Evolutionary conservation across 306 rosid species (phyloP), one percentile per base, ranked within the genome.

Genomic region (Purshia tridentata): DNA sequence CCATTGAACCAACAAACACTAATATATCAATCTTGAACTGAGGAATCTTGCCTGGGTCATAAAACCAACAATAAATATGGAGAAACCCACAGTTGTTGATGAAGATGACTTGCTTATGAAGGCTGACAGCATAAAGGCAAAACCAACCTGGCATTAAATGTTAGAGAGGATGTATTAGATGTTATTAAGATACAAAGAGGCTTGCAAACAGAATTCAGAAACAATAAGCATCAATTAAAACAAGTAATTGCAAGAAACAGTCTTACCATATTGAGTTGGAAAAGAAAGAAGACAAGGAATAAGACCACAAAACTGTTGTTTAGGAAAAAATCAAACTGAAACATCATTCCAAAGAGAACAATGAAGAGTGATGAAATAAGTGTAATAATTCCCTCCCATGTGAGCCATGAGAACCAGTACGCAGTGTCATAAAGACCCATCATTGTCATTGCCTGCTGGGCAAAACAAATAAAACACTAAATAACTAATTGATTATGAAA

Each of bases 181-280:
- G 60, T 47, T 68, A 62, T 22, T n/a, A 19, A 13, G 19, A 87
- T 70, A 9, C 42, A 69, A 23, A 23, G 58, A 45, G 29, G 20
- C 51, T 60, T 13, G 56, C 9, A 16, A 54, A 48, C 13, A 69
- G 58, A 66, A 40, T 72, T 65, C 65, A 53, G 51, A 14, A 75
- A 44, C 53, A 67, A 76, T 22, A 15, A 51, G 40, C n/a, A 68
- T 53, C 51, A 46, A 64, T 20, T 56, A 29, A 76, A 54, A 87
- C 39, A 59, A n/a, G 65, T 75, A 13, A 54, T 47, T 65, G 52
- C 73, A 58, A 52, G 70, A 69, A 61, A 72, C 51, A 47, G 60
- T 60, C 90, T 84, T 69, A 91, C 98, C 98, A 93, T 91, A 72
- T 77, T 94, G 75, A 94, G 88, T 83, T 91, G 92, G 82, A 94